Evolutionary conservation across 139 green algal genomes (phyloP).

Genomic region (Closterium sp.): DNA sequence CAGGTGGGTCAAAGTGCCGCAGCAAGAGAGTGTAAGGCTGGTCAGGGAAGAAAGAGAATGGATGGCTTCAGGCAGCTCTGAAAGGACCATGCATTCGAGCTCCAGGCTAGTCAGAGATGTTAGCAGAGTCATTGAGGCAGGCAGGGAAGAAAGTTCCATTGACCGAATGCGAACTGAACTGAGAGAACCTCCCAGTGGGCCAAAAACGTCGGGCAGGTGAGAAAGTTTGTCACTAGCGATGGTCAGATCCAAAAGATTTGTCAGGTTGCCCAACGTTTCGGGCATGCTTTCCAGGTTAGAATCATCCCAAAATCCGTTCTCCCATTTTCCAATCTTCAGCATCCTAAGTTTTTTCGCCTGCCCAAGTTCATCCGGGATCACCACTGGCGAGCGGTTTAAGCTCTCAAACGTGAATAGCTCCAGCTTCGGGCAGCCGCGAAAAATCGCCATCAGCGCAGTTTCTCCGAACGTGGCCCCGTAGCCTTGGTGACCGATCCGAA

Average conservation of each 20-base stretch:
- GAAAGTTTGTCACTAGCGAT: not conserved
- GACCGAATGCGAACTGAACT: not conserved
- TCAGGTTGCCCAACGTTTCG: not conserved
- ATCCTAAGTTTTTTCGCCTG: not conserved
- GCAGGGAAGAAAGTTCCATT: not conserved
- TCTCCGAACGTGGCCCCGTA: not conserved
- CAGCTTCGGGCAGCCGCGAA: not conserved
- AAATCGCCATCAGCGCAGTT: not conserved
- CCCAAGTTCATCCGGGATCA: not conserved
- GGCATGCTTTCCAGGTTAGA: not conserved
- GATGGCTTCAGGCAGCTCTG: not conserved
- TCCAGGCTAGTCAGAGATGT: not conserved
- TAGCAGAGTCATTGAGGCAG: not conserved
- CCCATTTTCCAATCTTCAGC: not conserved
- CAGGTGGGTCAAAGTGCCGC: not conserved
- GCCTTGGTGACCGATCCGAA: not conserved
- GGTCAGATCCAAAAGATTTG: not conserved
- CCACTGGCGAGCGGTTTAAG: not conserved
- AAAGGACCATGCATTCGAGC: not conserved
- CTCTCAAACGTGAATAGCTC: not conserved
- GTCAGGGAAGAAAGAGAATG: not conserved
- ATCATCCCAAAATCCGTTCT: not conserved
- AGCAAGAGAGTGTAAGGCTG: not conserved
- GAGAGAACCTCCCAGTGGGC: not conserved
- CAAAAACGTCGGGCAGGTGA: not conserved